Percentiles rank a stretch among this genome's conserved stretches.
phyloP scores from a whole-genome alignment of 805 yeast species.

The Ogataea allantospora region DNA sequence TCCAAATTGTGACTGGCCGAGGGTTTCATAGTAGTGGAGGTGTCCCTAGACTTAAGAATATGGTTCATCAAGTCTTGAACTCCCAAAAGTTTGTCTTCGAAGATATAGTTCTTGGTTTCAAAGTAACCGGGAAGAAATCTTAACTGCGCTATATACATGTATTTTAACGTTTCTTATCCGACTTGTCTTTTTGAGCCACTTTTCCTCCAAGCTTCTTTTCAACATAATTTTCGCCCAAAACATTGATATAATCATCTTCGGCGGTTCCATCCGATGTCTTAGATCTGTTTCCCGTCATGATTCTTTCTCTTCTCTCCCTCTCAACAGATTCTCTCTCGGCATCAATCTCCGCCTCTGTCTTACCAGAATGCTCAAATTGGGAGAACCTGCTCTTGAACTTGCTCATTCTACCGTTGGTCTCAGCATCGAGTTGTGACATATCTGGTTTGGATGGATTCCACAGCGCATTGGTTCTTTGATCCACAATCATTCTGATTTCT shows the following conservation, averaged over 20 bases:
- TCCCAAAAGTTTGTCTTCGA: slow-evolving; percentile 40
- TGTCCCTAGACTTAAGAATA: slow-evolving; percentile 43
- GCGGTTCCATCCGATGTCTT: slow-evolving; percentile 21
- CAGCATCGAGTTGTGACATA: slow-evolving; percentile 70
- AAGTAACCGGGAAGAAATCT: slow-evolving; percentile 7
- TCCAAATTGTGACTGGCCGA: slow-evolving; percentile 61
- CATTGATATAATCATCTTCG: slow-evolving; percentile 51
- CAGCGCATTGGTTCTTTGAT: slow-evolving; percentile 79
- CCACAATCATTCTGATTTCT: slow-evolving; percentile 81
- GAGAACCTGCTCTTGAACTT: slow-evolving; percentile 70
- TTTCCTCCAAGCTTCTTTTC: slow-evolving; percentile 38
- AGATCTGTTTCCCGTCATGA: slow-evolving; percentile 30
- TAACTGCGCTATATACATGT: slow-evolving; percentile 6
- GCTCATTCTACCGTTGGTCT: slow-evolving; percentile 76
- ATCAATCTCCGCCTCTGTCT: slow-evolving; percentile 31
- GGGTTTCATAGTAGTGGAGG: slow-evolving; percentile 70
- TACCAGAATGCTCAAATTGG: slow-evolving; percentile 41
- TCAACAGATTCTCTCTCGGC: slow-evolving; percentile 26
- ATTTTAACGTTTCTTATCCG: slow-evolving; percentile 22
- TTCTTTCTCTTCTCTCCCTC: slow-evolving; percentile 29
- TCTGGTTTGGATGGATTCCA: slow-evolving; percentile 91
- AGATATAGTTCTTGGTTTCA: slow-evolving; percentile 45
- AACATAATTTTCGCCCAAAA: slow-evolving; percentile 49
- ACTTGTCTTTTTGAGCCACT: slow-evolving; percentile 32
- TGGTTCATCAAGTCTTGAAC: slow-evolving; percentile 42